phyloP scores from a whole-genome alignment of 257 asterid species.

The Solanum ahanhuiri region DNA sequence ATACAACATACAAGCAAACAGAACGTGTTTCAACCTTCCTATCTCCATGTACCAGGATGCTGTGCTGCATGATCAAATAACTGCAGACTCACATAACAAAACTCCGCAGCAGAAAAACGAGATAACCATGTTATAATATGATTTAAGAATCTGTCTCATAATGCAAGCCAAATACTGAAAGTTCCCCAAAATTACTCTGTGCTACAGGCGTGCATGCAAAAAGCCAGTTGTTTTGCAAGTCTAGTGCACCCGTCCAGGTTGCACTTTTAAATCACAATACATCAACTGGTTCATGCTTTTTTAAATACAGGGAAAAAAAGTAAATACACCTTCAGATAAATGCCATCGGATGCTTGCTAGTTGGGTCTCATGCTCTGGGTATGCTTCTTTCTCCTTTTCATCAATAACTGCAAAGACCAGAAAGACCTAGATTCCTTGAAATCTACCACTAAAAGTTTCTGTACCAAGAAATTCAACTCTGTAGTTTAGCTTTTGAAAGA shows the following conservation, averaged over 20 bases:
- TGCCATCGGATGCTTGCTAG: constrained; percentile 91
- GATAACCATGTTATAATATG: neutral
- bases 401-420: constrained; percentile 68
- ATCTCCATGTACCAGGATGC: neutral
- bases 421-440: constrained; percentile 5
- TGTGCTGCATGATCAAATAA: neutral
- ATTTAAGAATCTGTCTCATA: neutral
- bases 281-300: neutral
- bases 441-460: constrained; percentile 13
- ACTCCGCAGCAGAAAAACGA: neutral
- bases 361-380: constrained; percentile 80
- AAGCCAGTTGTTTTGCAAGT: neutral
- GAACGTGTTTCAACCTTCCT: neutral
- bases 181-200: neutral
- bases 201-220: neutral
- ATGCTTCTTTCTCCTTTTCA: constrained; percentile 67
- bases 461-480: constrained; percentile 2
- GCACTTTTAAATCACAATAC: neutral
- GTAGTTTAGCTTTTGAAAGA: neutral
- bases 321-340: constrained; percentile 69
- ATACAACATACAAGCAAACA: neutral
- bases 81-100: neutral
- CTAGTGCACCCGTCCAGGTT: neutral
- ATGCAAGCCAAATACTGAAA: neutral
- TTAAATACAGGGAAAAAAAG: neutral